Evolutionary conservation across 225 moss, liverwort and hornwort species (phyloP).

Genomic region (Polytrichum commune): DNA sequence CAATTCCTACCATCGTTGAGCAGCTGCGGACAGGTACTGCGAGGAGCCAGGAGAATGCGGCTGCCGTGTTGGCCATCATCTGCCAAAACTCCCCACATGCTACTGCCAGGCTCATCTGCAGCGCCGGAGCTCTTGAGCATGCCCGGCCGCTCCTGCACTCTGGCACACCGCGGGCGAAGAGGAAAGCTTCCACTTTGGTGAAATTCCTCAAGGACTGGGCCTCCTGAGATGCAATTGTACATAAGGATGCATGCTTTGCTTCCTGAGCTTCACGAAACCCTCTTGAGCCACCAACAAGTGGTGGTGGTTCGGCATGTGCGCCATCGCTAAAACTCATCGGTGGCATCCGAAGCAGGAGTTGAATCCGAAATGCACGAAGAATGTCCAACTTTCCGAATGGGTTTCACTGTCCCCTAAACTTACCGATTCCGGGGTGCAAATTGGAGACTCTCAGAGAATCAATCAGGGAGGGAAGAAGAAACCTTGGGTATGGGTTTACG

Average conservation of each 20-base stretch:
- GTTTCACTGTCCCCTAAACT: no score
- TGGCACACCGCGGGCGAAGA: constrained; percentile 16
- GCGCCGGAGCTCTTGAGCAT: constrained; percentile 17
- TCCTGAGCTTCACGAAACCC: no score
- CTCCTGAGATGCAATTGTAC: constrained; percentile 4
- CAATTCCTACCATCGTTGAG: constrained; percentile 7
- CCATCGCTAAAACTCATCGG: no score
- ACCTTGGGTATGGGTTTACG: no score
- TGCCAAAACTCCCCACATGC: constrained; percentile 20
- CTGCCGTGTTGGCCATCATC: constrained; percentile 19
- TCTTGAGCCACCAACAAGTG: no score
- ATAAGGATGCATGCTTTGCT: neutral
- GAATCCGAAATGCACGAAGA: no score
- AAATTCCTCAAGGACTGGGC: constrained; percentile 19
- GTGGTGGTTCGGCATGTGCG: no score
- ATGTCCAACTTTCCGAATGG: no score
- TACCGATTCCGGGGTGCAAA: no score
- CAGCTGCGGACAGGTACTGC: constrained; percentile 14
- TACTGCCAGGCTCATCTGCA: constrained; percentile 7
- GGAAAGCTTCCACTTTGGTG: constrained; percentile 17
- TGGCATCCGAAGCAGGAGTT: no score
- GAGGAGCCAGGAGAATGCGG: constrained; percentile 21
- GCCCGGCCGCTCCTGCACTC: constrained; percentile 13
- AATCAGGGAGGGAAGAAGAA: no score
- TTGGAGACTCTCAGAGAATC: no score